Evolutionary conservation across 1,284 basidiomycete genomes (phyloP), one percentile per base, ranked within the genome.

Genomic region (Cutaneotrichosporon dermatis): DNA sequence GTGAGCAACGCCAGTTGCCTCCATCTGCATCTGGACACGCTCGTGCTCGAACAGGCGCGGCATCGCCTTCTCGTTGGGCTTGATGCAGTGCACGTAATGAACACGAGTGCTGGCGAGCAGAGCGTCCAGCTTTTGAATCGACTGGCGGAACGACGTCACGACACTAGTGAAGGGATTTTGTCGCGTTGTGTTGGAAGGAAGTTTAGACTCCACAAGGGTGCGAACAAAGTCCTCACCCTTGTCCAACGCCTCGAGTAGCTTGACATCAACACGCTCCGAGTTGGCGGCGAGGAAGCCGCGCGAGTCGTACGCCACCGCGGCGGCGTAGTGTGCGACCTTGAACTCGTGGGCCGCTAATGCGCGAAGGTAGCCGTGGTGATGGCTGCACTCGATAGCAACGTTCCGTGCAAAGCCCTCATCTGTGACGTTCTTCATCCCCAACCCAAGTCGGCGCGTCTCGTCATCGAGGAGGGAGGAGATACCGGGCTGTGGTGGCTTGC

Each of bases 61-160:
- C 41, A 49, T 55, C 2, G 62, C 59, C 37, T 58, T 50, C 39
- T 64, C 58, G 55, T 64, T 64, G 7, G 62, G 57, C 59, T 64
- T 64, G 59, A 64, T 61, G 53, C 62, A 64, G 37, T 64, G 62
- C 25, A 64, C 60, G 49, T 64, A 61, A 48, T 59, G 62, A 4
- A 61, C 59, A 25, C 45, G 58, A 15, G 62, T 64, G 39, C 43
- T 48, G 10, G 57, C 49, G 11, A 64, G 57, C n/a, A 61, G 45
- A 9, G 55, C 49, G 49, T 59, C 56, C 25, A 64, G 59, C 54
- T 59, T 46, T 41, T 59, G 55, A 16, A 64, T 58, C 41, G 62
- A 64, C 25, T 52, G 52, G 46, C 59, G 59, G 59, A 64, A 64
- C 3, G 62, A 64, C 5, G 62, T 57, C 3, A 54, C 59, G n/a